Evolutionary conservation across 2,329 filamentous ascomycete genomes (phyloP).

Genomic region (Eurotiales sp.): DNA sequence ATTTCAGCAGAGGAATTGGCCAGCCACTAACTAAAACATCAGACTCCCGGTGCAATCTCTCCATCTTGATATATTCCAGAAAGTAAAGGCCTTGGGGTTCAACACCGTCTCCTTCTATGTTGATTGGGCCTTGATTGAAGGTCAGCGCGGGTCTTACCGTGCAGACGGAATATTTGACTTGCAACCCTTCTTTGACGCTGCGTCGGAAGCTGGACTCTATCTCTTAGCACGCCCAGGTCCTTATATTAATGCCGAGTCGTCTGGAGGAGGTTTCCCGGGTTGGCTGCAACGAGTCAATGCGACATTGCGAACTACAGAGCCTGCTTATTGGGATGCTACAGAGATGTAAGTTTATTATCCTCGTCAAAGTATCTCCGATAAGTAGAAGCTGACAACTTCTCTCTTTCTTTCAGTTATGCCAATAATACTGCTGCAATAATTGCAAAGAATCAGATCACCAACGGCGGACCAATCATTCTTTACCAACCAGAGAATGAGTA

Average conservation of each 20-base stretch:
- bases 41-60: conserved; percentile 59
- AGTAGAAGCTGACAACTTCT: too few relatives aligned
- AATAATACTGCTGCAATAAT: conserved; percentile 61
- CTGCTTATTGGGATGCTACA: conserved; percentile 63
- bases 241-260: conserved; percentile 75
- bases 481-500: conserved; percentile 84
- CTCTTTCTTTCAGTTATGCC: conserved; percentile 50
- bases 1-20: too few relatives aligned
- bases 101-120: conserved; percentile 76
- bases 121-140: conserved; percentile 75
- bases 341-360: conserved; percentile 49
- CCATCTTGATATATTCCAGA: conserved; percentile 73
- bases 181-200: conserved; percentile 73
- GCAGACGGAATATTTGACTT: conserved; percentile 70
- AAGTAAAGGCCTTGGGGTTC: conserved; percentile 76
- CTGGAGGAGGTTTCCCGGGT: conserved; percentile 74
- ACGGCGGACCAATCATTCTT: conserved; percentile 74
- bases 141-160: conserved; percentile 64
- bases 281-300: conserved; percentile 71
- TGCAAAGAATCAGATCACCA: conserved; percentile 73
- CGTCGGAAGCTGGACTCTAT: conserved; percentile 69
- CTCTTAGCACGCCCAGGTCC: conserved; percentile 68
- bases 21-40: not conserved
- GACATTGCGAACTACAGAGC: conserved; percentile 59
- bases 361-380: too few relatives aligned